Evolutionary conservation across 805 yeast species (phyloP).

Genomic region (Henningerozyma blattae): DNA sequence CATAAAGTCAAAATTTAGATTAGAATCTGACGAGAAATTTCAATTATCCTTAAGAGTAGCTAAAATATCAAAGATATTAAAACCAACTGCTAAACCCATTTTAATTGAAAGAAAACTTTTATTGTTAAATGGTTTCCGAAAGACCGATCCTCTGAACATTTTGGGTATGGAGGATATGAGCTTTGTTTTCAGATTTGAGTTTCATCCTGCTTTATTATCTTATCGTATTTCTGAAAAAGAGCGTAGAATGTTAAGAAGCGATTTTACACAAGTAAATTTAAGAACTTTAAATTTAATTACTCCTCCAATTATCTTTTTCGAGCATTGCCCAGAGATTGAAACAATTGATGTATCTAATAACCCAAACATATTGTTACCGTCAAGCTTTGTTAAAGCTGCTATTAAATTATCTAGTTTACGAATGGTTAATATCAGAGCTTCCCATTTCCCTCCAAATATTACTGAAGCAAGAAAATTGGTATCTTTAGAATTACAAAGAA

Average conservation of each 20-base stretch:
- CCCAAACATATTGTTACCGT: constrained; percentile 73
- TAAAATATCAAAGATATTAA: constrained; percentile 59
- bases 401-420: constrained; percentile 54
- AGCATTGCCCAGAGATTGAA: constrained; percentile 69
- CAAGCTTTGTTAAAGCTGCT: constrained; percentile 76
- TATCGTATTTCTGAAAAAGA: constrained; percentile 60
- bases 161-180: constrained; percentile 79
- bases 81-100: constrained; percentile 63
- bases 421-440: constrained; percentile 62
- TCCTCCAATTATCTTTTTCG: constrained; percentile 73
- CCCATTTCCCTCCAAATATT: constrained; percentile 62
- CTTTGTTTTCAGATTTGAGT: constrained; percentile 67
- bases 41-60: constrained; percentile 69
- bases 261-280: constrained; percentile 63
- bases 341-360: constrained; percentile 74
- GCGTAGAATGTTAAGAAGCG: constrained; percentile 39
- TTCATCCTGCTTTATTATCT: constrained; percentile 49
- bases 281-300: constrained; percentile 65
- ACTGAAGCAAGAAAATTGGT: constrained; percentile 57
- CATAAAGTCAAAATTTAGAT: constrained; percentile 66
- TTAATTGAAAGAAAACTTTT: constrained; percentile 64
- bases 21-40: constrained; percentile 58
- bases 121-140: constrained; percentile 65
- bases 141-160: constrained; percentile 61
- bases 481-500: constrained; percentile 63